phyloP scores from a whole-genome alignment of 768 basidiomycete species.

The Macrolepiota dolichaula region DNA sequence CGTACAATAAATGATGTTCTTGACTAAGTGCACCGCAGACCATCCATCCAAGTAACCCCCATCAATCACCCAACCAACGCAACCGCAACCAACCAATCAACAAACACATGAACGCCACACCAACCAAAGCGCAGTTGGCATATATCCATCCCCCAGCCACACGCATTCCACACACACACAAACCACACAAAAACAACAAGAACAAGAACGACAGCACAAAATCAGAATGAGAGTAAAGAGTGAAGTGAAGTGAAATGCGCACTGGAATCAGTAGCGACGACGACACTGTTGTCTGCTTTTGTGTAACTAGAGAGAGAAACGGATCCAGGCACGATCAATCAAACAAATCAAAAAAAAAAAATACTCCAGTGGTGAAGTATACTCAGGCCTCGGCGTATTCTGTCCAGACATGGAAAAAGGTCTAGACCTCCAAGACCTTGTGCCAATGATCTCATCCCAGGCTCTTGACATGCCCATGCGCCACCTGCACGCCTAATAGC shows the following conservation, averaged over 20 bases:
- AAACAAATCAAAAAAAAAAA: no score
- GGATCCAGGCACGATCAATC: not conserved
- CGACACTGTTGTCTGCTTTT: slow-evolving; percentile 79
- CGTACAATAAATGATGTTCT: slow-evolving; percentile 66
- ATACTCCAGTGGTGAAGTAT: no score
- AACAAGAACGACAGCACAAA: not conserved
- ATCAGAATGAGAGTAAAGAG: not conserved
- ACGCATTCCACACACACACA: not conserved
- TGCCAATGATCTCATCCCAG: not conserved
- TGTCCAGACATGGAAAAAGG: not conserved
- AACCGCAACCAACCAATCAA: no score
- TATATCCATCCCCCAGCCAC: no score
- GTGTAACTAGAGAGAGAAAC: slow-evolving; percentile 83
- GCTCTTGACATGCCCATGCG: slow-evolving; percentile 1
- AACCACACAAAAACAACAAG: not conserved
- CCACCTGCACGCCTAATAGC: not conserved
- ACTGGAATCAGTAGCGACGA: slow-evolving; percentile 94
- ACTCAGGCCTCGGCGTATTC: not conserved
- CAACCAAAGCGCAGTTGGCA: no score
- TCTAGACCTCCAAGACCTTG: not conserved
- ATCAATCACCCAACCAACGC: no score
- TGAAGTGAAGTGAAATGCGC: slow-evolving; percentile 24
- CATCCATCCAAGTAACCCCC: not conserved
- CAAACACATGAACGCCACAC: no score
- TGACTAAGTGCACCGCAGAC: slow-evolving; percentile 39